Conservation (phyloP, 208 protist species). For the Leishmania braziliensis region DNA sequence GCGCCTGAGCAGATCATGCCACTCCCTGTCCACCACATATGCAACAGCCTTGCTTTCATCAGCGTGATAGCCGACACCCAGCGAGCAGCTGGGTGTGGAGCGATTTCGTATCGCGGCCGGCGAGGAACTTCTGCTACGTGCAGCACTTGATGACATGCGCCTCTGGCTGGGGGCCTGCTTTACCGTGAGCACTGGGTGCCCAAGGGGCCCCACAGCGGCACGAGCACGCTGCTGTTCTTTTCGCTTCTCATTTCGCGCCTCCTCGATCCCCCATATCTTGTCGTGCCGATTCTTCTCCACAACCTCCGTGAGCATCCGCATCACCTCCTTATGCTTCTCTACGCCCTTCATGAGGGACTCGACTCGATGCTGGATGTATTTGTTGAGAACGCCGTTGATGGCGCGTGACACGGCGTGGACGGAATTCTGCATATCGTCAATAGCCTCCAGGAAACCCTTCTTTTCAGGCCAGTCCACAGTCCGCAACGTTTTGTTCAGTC, state of each 20-base stretch:
- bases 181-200: neutral
- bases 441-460: slow-evolving; percentile 53
- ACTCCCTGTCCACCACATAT: slow-evolving; percentile 51
- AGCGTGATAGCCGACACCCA: slow-evolving; percentile 63
- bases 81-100: slow-evolving; percentile 26
- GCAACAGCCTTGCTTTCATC: slow-evolving; percentile 54
- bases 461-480: slow-evolving; percentile 86
- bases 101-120: neutral
- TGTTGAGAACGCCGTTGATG: slow-evolving; percentile 60
- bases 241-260: slow-evolving; percentile 34
- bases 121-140: neutral
- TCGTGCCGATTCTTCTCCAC: slow-evolving; percentile 71
- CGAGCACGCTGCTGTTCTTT: slow-evolving; percentile 48
- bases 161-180: neutral
- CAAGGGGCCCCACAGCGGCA: slow-evolving; percentile 2
- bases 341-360: slow-evolving; percentile 71
- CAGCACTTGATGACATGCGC: neutral
- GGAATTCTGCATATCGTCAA: slow-evolving; percentile 57
- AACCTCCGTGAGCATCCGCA: slow-evolving; percentile 68
- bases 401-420: slow-evolving; percentile 45
- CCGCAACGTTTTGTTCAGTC: slow-evolving; percentile 69
- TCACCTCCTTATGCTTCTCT: slow-evolving; percentile 74
- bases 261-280: slow-evolving; percentile 61
- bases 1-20: slow-evolving; percentile 39
- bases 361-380: slow-evolving; percentile 77